Conservation (phyloP, 345 rosid genomes). For the Camelina laxa region DNA sequence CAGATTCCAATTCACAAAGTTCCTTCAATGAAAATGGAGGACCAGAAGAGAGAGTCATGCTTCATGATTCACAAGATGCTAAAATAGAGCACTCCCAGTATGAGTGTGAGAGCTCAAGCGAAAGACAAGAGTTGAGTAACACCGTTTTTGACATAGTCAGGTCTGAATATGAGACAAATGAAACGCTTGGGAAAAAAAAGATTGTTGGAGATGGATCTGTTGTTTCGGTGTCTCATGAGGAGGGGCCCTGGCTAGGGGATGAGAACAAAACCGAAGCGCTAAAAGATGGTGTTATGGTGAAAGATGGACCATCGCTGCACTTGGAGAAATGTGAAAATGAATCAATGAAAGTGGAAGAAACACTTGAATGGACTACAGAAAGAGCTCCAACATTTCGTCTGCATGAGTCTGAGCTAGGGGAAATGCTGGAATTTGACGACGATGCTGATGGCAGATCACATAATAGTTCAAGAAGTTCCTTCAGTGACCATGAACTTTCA, state of each 20-base stretch:
- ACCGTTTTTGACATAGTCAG: slow-evolving; percentile 16
- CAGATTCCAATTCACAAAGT: slow-evolving; percentile 18
- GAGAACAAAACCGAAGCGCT: slow-evolving; percentile 17
- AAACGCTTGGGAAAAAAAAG: slow-evolving; percentile 13
- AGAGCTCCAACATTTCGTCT: slow-evolving; percentile 30
- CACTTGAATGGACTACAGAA: slow-evolving; percentile 28
- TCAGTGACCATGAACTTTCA: slow-evolving; percentile 12
- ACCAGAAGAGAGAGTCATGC: slow-evolving; percentile 1
- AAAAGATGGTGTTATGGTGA: not conserved
- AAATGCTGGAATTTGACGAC: slow-evolving; percentile 9
- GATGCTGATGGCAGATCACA: slow-evolving; percentile 24
- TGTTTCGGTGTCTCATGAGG: slow-evolving; percentile 14
- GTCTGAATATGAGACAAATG: slow-evolving; percentile 29
- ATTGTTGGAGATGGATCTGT: slow-evolving; percentile 8
- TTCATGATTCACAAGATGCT: slow-evolving; percentile 8
- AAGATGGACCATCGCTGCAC: slow-evolving; percentile 14
- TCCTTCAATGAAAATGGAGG: slow-evolving; percentile 28
- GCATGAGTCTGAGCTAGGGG: slow-evolving; percentile 15
- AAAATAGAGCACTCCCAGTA: slow-evolving; percentile 19
- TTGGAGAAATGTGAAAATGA: slow-evolving; percentile 4
- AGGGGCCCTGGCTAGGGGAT: slow-evolving; percentile 27
- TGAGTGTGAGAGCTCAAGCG: slow-evolving; percentile 24
- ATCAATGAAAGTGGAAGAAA: not conserved
- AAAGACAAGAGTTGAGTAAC: slow-evolving; percentile 23
- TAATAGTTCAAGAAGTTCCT: slow-evolving; percentile 23